A percentile compares a stretch with the other conserved stretches of the same genome.
Conservation (phyloP, 2,329 filamentous ascomycete genomes). For the Phialophora tarda region DNA sequence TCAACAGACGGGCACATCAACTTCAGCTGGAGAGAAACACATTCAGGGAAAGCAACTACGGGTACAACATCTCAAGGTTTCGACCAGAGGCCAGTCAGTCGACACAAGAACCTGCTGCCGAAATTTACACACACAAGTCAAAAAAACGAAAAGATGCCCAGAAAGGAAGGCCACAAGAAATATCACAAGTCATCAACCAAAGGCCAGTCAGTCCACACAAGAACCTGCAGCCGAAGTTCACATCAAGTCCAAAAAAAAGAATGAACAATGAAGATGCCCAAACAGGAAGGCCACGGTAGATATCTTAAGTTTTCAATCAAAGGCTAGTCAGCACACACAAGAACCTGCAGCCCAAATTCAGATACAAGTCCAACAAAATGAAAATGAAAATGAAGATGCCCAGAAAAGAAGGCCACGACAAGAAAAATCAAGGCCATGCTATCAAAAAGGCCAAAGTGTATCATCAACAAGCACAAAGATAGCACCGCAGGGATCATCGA, state of each 20-base stretch:
- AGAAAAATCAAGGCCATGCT: slow-evolving; percentile 11
- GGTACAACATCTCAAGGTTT: not conserved
- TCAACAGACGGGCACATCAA: not conserved
- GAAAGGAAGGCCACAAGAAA: slow-evolving; percentile 1
- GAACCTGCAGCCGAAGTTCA: not conserved
- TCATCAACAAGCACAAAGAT: slow-evolving; percentile 2
- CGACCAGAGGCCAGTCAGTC: not conserved
- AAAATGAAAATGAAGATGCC: not conserved
- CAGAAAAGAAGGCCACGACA: not conserved
- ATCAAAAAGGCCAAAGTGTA: slow-evolving; percentile 11
- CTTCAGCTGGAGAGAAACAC: not conserved
- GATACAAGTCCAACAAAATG: not conserved
- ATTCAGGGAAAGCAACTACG: not conserved
- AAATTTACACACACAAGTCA: not conserved
- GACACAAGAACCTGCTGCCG: slow-evolving; percentile 5
- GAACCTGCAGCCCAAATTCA: slow-evolving; percentile 2
- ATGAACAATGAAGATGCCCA: not conserved
- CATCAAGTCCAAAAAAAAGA: not conserved
- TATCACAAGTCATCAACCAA: not conserved
- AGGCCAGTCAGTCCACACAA: slow-evolving; percentile 3
- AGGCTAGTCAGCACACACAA: slow-evolving; percentile 1
- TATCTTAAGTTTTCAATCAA: not conserved
- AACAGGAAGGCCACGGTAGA: not conserved
- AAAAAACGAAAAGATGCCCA: not conserved
- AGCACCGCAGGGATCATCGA: not conserved